These are phyloP conservation scores for Austropuccinia psidii DNA, from an alignment of 1,284 basidiomycete species.

Conservation along the genomic window DNA sequence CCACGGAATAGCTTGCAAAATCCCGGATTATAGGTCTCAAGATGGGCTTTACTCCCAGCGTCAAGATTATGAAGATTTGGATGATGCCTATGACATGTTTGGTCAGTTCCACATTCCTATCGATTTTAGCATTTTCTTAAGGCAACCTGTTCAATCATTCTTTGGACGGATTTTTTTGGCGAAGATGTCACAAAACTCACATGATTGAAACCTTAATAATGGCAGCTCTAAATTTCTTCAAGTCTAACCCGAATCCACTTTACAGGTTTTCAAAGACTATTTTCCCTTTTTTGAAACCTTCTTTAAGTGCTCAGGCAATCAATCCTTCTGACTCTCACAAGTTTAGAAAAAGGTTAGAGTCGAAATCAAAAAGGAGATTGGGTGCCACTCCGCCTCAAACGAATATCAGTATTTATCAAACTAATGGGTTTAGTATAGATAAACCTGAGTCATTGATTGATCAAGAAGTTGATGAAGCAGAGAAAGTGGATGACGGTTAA, in stretches of 20 bases:
- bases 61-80: conserved; percentile 58
- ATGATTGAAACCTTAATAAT: too few relatives aligned
- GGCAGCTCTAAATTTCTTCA: conserved; percentile 86
- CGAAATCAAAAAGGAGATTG: conserved; percentile 57
- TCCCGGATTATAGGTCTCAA: conserved; percentile 72
- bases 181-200: too few relatives aligned
- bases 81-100: conserved; percentile 87
- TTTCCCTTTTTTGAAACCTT: conserved; percentile 54
- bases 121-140: not conserved
- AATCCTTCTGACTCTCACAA: conserved; percentile 79
- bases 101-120: conserved; percentile 56
- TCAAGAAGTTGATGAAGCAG: not conserved
- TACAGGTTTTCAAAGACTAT: conserved; percentile 54
- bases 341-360: conserved; percentile 83
- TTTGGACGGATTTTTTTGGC: too few relatives aligned
- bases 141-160: not conserved
- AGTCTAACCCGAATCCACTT: conserved; percentile 65
- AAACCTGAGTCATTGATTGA: not conserved
- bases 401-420: conserved; percentile 19
- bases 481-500: not conserved
- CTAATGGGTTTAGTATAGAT: conserved; percentile 18
- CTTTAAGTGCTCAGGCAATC: conserved; percentile 47
- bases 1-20: conserved; percentile 42
- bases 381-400: conserved; percentile 4
- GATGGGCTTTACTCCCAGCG: conserved; percentile 76